Percentiles rank a stretch among this genome's conserved stretches.
These are phyloP conservation scores for Inonotus obliquus DNA, from an alignment of 1,284 basidiomycete genomes.

Conservation along the genomic window DNA sequence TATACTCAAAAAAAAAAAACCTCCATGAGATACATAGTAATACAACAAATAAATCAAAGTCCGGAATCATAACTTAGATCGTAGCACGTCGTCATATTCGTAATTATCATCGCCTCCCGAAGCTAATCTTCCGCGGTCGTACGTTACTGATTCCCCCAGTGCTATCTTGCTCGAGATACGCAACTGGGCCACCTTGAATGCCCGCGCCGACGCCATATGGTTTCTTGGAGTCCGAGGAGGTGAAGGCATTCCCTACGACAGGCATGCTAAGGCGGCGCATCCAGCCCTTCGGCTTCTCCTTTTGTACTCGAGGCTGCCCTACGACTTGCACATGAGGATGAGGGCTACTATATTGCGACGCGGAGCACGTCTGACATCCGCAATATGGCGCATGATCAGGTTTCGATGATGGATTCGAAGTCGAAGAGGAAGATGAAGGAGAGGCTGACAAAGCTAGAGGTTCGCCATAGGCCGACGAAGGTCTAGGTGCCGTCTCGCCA, in stretches of 20 bases:
- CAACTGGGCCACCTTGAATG: conserved; percentile 25
- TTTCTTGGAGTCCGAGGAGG: conserved; percentile 27
- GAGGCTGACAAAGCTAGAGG: conserved; percentile 3
- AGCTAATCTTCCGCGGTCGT: conserved; percentile 14
- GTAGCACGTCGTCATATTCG: not conserved
- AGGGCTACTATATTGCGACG: conserved; percentile 16
- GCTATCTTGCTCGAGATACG: conserved; percentile 35
- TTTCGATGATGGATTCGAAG: conserved; percentile 11
- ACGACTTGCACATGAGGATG: conserved; percentile 3
- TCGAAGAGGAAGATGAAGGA: conserved; percentile 16
- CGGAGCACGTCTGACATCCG: conserved; percentile 23
- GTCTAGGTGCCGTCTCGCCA: conserved; percentile 1
- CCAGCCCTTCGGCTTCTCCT: conserved; percentile 64
- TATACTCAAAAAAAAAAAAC: not conserved
- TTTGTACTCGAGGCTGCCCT: conserved; percentile 27
- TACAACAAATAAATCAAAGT: not conserved
- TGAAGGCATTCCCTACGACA: conserved; percentile 51
- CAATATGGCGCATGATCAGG: conserved; percentile 22
- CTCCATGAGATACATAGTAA: not conserved
- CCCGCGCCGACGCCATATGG: conserved; percentile 4
- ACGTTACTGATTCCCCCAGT: conserved; percentile 30
- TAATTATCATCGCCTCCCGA: conserved; percentile 16
- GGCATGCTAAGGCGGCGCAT: conserved; percentile 75
- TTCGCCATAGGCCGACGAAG: conserved; percentile 14
- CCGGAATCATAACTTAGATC: not conserved